phyloP scores from a whole-genome alignment of 2,329 filamentous ascomycete species.

The Ascochyta koolunga region DNA sequence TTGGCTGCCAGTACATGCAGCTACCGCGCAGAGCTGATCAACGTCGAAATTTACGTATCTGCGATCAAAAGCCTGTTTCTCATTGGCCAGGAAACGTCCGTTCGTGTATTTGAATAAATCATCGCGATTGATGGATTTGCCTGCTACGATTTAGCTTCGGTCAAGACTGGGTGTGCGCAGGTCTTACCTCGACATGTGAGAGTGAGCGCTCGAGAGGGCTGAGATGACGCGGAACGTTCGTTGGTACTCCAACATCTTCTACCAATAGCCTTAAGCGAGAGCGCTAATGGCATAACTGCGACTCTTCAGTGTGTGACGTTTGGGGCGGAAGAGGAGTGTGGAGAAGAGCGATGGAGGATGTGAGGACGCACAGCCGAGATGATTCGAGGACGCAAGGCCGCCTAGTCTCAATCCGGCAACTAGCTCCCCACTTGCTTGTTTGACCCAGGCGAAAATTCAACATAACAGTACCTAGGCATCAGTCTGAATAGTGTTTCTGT shows the following conservation, averaged over 20 bases:
- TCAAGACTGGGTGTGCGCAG: not conserved
- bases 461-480: not conserved
- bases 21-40: constrained; percentile 34
- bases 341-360: not conserved
- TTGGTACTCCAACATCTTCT: not conserved
- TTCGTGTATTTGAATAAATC: constrained; percentile 15
- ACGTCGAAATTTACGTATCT: constrained; percentile 39
- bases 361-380: not conserved
- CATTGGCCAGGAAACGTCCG: constrained; percentile 35
- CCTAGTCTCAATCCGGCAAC: not conserved
- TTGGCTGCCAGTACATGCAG: constrained; percentile 21
- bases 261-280: not conserved
- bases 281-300: not conserved
- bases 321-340: not conserved
- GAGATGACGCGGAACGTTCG: not conserved
- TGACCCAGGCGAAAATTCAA: not conserved
- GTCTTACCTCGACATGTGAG: not conserved
- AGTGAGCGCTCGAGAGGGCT: not conserved
- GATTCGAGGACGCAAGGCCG: not conserved
- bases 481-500: too few species aligned
- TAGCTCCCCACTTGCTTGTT: not conserved
- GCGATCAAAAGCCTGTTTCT: constrained; percentile 23
- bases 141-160: not conserved
- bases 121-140: constrained; percentile 1
- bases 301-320: not conserved